Evolutionary conservation across 164 flowering plant genomes (phyloP).

Genomic region (Annona cherimola): DNA sequence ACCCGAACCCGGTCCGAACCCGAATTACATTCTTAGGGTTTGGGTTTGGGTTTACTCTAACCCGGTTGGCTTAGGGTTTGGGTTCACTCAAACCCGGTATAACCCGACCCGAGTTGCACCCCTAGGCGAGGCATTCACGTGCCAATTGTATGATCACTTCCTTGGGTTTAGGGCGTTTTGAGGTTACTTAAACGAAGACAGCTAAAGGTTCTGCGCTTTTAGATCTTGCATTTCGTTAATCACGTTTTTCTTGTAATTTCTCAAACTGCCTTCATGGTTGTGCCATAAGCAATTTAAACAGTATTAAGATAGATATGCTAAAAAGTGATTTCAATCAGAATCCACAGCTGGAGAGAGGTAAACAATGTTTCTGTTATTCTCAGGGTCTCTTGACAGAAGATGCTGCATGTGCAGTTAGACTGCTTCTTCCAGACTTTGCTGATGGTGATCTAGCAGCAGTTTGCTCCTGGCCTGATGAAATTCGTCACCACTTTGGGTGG

Average conservation of each 20-base stretch:
- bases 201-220: neutral
- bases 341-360: neutral
- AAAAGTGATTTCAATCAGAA: neutral
- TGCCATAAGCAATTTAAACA: neutral
- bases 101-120: neutral
- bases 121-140: too few relatives aligned
- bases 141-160: too few relatives aligned
- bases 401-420: slow-evolving; percentile 54
- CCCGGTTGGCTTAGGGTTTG: too few relatives aligned
- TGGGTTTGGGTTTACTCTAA: too few relatives aligned
- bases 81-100: neutral
- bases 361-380: slow-evolving; percentile 8
- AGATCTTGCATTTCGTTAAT: neutral
- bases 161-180: neutral
- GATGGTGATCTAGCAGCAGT: slow-evolving; percentile 79
- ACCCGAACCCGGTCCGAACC: too few relatives aligned
- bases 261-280: neutral
- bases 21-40: too few relatives aligned
- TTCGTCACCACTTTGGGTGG: slow-evolving; percentile 37
- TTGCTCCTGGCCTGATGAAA: slow-evolving; percentile 91
- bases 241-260: neutral
- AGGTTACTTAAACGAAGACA: neutral
- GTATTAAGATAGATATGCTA: neutral
- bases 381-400: slow-evolving; percentile 64
- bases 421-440: slow-evolving; percentile 73